These are phyloP conservation scores for Evansstolkia leycettana DNA, from an alignment of 495 filamentous ascomycete species.

Conservation along the genomic window DNA sequence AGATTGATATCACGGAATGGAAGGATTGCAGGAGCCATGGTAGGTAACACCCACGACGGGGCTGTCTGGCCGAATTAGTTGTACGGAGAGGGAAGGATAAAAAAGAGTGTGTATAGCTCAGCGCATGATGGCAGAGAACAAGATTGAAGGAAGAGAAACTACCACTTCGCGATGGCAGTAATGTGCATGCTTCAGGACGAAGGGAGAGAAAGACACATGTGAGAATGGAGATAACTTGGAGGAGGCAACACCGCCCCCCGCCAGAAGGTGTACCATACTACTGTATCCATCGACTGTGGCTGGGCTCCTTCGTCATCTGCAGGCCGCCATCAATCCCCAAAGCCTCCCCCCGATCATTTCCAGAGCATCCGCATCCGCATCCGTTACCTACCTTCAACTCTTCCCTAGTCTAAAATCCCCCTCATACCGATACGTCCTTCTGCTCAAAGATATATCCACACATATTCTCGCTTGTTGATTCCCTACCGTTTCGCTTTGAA, in stretches of 20 bases:
- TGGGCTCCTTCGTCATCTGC: not conserved
- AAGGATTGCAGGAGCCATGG: constrained; percentile 47
- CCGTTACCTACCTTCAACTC: not conserved
- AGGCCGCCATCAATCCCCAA: not conserved
- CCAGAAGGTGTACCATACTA: too few species aligned
- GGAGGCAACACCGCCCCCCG: too few species aligned
- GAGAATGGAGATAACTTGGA: too few species aligned
- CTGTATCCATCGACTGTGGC: not conserved
- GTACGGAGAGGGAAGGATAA: too few species aligned
- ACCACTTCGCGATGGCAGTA: too few species aligned
- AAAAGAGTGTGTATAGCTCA: too few species aligned
- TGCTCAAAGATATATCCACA: not conserved
- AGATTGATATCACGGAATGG: constrained; percentile 96
- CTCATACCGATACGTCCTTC: not conserved
- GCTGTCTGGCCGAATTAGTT: not conserved
- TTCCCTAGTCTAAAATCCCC: not conserved
- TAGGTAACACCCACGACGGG: constrained; percentile 4
- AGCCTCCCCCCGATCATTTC: not conserved
- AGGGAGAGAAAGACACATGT: too few species aligned
- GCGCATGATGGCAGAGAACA: constrained; percentile 1
- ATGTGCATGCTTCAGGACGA: too few species aligned
- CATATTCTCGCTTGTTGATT: not conserved
- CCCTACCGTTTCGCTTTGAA: constrained; percentile 1
- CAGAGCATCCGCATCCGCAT: not conserved
- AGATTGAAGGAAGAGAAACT: not conserved